Evolutionary conservation across 768 basidiomycete genomes (phyloP), one percentile per base, ranked within the genome.

Genomic region (Epithele typhae): DNA sequence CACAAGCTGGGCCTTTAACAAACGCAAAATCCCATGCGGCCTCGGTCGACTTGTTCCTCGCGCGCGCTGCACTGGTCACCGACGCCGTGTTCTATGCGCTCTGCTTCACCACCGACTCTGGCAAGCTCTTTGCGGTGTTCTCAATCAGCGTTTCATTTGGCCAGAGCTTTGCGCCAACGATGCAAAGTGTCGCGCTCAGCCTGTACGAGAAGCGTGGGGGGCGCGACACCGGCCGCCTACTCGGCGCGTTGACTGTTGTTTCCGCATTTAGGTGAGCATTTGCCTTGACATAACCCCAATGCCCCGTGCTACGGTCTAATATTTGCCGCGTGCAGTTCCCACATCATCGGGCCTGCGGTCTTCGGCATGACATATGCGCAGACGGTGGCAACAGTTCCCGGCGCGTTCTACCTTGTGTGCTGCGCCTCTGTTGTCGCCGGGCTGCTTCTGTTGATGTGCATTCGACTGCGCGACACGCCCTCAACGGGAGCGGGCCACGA

Each of bases 221-320:
- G 1, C 71, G 71, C 10, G 86, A 92, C 57, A 70, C 74, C 6
- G 92, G 91, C 3, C 74, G 71, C 53, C 69, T 96, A 10, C 92
- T 92, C 56, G 92, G 90, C 7, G 90, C 81, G 2, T 54, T 93
- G 47, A 81, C 82, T 43, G 86, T 93, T n/a, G 54, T 91, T 1
- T 79, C 86, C 49, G 80, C 84, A 4, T 61, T 91, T 4, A 73
- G 81, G 81, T 84, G 53, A 30, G 71, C 35, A 53, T 22, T 35
- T 37, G 0, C n/a, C 5, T 37, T 17, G 25, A 30, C 27, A n/a
- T n/a, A n/a, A n/a, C n/a, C n/a, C 27, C 8, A 14, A 30, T 14
- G 14, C 35, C 18, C 37, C 25, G 6, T 46, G 39, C 7, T 18
- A 18, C 33, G 52, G 35, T 36, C 35, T 36, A 32, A 9, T n/a